phyloP scores from a whole-genome alignment of 176 grass and related monocot genomes.

The Avena eriantha region DNA sequence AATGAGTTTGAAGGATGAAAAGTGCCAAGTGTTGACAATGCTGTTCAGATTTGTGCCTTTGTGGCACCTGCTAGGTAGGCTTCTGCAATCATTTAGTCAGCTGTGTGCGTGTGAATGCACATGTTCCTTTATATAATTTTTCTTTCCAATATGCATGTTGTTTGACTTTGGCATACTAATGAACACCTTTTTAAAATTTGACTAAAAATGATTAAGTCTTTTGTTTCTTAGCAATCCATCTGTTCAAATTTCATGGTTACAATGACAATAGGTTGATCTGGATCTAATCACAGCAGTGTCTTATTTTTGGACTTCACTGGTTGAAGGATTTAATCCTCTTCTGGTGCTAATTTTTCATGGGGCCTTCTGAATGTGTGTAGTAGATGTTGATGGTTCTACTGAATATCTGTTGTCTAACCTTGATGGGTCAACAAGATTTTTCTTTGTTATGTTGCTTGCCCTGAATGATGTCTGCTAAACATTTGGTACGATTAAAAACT shows the following conservation, averaged over 20 bases:
- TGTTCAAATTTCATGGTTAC: conserved; percentile 13
- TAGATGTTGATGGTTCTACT: conserved; percentile 33
- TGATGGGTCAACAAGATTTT: background rate
- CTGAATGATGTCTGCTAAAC: conserved; percentile 11
- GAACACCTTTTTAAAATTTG: background rate
- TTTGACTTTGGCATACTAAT: conserved; percentile 31
- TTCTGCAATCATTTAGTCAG: conserved; percentile 10
- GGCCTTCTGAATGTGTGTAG: background rate
- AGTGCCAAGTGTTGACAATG: conserved; percentile 22
- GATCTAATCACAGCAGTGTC: conserved; percentile 8
- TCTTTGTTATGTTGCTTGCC: conserved; percentile 17
- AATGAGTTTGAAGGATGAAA: conserved; percentile 27
- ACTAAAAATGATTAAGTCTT: conserved; percentile 4
- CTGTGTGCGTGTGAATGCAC: conserved; percentile 21
- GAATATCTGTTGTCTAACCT: conserved; percentile 28
- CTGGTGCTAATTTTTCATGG: conserved; percentile 16
- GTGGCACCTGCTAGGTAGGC: conserved; percentile 2
- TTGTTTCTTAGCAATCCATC: conserved; percentile 19
- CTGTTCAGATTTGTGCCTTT: conserved; percentile 9
- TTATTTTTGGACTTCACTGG: background rate
- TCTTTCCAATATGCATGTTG: conserved; percentile 22
- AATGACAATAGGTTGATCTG: conserved; percentile 2
- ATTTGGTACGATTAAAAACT: conserved; percentile 29
- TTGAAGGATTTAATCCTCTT: conserved; percentile 5
- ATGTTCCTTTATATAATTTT: background rate